phyloP scores from a whole-genome alignment of 1,139 yeast genomes.

The Saccharomyces hybrid region DNA sequence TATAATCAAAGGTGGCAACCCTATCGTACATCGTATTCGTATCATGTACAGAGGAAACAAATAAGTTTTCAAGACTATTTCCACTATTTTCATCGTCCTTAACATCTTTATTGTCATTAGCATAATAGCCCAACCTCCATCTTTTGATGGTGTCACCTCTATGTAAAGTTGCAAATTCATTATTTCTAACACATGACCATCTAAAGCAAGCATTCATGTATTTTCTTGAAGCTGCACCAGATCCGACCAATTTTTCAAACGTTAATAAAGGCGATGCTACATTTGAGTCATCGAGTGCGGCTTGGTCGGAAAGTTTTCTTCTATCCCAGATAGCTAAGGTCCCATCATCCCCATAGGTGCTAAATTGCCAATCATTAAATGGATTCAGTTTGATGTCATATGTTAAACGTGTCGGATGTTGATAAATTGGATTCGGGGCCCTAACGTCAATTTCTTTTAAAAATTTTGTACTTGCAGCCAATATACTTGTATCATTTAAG shows the following conservation, averaged over 20 bases:
- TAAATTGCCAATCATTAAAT: constrained; percentile 54
- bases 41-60: constrained; percentile 72
- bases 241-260: constrained; percentile 56
- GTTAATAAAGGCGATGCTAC: constrained; percentile 52
- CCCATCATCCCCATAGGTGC: constrained; percentile 78
- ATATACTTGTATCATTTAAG: constrained; percentile 46
- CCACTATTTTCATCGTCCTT: too few relatives aligned
- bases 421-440: too few relatives aligned
- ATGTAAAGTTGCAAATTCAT: constrained; percentile 75
- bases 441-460: constrained; percentile 56
- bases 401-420: too few relatives aligned
- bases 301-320: constrained; percentile 42
- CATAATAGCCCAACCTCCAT: constrained; percentile 63
- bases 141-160: constrained; percentile 72
- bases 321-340: constrained; percentile 84
- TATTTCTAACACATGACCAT: constrained; percentile 58
- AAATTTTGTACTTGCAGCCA: constrained; percentile 74
- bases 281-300: constrained; percentile 14
- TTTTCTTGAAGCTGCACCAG: constrained; percentile 49
- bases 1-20: constrained; percentile 79
- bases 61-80: constrained; percentile 21
- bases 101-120: neutral
- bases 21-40: constrained; percentile 70
- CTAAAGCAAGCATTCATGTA: constrained; percentile 61
- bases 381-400: constrained; percentile 51